Evolutionary conservation across 2,329 filamentous ascomycete species (phyloP).

Genomic region (Fusarium scirpi): DNA sequence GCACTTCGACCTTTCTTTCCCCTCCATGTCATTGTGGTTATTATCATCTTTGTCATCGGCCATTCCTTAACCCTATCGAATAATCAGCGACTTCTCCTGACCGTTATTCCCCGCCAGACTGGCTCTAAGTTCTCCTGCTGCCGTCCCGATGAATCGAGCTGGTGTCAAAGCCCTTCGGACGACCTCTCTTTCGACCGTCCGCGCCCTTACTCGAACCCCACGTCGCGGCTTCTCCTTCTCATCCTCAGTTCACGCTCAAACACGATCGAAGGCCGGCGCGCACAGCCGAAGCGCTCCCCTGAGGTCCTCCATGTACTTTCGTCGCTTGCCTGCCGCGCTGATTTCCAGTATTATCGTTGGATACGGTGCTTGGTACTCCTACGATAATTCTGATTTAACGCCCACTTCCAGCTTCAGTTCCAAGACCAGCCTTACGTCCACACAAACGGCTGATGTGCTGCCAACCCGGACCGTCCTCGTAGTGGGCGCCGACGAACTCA

Average conservation of each 20-base stretch:
- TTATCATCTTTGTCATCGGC: slow-evolving; percentile 17
- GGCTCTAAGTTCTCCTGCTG: slow-evolving; percentile 24
- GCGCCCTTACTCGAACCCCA: slow-evolving; percentile 63
- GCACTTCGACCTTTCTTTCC: neutral
- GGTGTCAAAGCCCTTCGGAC: slow-evolving; percentile 76
- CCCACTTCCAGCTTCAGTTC: slow-evolving; percentile 50
- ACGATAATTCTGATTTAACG: slow-evolving; percentile 60
- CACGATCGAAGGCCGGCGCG: slow-evolving; percentile 62
- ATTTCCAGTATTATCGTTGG: slow-evolving; percentile 76
- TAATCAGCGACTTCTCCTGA: neutral
- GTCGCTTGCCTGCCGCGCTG: slow-evolving; percentile 74
- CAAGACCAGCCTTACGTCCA: slow-evolving; percentile 57
- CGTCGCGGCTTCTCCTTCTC: slow-evolving; percentile 57
- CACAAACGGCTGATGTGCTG: slow-evolving; percentile 55
- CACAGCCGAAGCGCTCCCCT: slow-evolving; percentile 64
- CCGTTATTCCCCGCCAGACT: slow-evolving; percentile 11
- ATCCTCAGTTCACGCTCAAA: slow-evolving; percentile 70
- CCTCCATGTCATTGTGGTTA: slow-evolving; percentile 23
- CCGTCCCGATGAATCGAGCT: slow-evolving; percentile 77
- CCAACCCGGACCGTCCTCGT: slow-evolving; percentile 79
- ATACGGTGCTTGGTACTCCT: slow-evolving; percentile 82
- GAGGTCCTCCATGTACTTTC: slow-evolving; percentile 80
- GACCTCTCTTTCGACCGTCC: slow-evolving; percentile 73
- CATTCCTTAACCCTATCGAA: slow-evolving; percentile 1
- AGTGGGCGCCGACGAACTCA: slow-evolving; percentile 90